phyloP scores from a whole-genome alignment of 139 green algal species.

The Coelastrella sp. region DNA sequence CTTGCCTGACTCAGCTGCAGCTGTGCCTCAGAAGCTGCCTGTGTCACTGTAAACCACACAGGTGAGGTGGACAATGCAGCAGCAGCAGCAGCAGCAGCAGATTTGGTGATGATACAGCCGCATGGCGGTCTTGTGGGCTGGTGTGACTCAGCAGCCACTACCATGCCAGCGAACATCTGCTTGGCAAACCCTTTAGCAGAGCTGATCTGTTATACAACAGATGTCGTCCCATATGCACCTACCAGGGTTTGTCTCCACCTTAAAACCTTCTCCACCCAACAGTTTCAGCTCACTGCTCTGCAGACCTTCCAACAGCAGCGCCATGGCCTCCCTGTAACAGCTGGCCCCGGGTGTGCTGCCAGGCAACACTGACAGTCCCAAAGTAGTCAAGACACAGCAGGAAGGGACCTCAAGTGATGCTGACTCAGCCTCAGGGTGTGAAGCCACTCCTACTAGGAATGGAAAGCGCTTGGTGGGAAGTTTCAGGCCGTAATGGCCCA shows the following conservation, averaged over 20 bases:
- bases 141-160: background rate
- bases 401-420: constrained; percentile 22
- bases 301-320: background rate
- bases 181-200: background rate
- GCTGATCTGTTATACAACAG: background rate
- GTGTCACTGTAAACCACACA: background rate
- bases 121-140: background rate
- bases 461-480: constrained; percentile 1
- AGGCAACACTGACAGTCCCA: constrained; percentile 29
- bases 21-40: background rate
- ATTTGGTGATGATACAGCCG: background rate
- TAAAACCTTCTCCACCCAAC: background rate
- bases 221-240: background rate
- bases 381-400: constrained; percentile 39
- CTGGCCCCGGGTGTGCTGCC: background rate
- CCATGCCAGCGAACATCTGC: background rate
- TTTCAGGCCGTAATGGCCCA: constrained; percentile 10
- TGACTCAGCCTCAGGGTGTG: constrained; percentile 28
- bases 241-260: background rate
- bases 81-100: background rate
- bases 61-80: background rate
- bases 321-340: background rate
- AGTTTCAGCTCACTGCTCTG: constrained; percentile 22
- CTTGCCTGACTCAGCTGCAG: background rate
- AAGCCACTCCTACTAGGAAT: constrained; percentile 18